Evolutionary conservation across 805 yeast genomes (phyloP).

Genomic region (Candida endomychidarum): DNA sequence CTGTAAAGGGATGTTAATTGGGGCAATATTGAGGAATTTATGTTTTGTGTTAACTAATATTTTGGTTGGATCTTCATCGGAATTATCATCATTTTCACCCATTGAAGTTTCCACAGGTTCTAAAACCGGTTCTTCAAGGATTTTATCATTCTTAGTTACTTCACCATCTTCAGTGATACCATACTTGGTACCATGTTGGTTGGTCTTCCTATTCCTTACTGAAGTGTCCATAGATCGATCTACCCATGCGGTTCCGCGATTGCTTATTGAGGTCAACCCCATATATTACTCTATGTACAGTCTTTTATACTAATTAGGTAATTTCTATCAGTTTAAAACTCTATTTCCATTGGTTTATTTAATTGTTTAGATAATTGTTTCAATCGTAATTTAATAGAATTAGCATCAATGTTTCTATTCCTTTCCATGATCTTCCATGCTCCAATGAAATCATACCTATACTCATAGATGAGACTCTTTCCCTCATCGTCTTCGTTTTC

Average conservation of each 20-base stretch:
- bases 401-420: background rate
- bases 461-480: constrained; percentile 20
- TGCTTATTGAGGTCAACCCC: background rate
- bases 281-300: constrained; percentile 5
- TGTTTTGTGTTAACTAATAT: constrained; percentile 7
- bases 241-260: constrained; percentile 4
- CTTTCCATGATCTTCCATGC: constrained; percentile 30
- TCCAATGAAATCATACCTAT: constrained; percentile 35
- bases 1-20: constrained; percentile 52
- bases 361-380: background rate
- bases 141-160: background rate
- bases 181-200: background rate
- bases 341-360: background rate
- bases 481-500: constrained; percentile 19
- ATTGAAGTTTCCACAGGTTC: background rate
- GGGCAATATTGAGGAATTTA: constrained; percentile 46
- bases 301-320: constrained; percentile 5
- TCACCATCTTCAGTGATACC: background rate
- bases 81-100: background rate
- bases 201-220: constrained; percentile 1
- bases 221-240: constrained; percentile 1
- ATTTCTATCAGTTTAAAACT: background rate
- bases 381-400: background rate
- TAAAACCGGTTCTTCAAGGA: constrained; percentile 1
- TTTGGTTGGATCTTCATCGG: constrained; percentile 1